Evolutionary conservation across 2,329 filamentous ascomycete species (phyloP), one percentile per base, ranked within the genome.

Genomic region (Xylaria arbuscula): DNA sequence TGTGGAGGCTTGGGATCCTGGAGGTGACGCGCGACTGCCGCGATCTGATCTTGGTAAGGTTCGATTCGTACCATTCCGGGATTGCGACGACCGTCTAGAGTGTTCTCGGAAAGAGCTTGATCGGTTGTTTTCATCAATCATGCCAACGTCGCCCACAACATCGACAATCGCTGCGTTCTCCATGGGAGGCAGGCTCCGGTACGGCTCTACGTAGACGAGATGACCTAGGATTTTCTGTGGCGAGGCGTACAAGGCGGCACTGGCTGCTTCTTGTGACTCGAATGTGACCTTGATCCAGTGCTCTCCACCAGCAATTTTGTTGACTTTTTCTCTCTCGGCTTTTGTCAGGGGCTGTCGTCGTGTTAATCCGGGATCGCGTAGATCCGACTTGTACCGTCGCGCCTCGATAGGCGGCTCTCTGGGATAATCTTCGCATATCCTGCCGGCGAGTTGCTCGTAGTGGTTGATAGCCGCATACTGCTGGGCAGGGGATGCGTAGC

Each of bases 261-360:
- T 90, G 22, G 91, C 92, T 1, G 91, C 90, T 72, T 91, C 87
- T 57, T 86, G 85, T 50, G 89, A 92, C 80, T 93, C 92, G 75
- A 93, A 94, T 0, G 92, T 94, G 64, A 94, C 85, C 79, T 94
- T 94, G 75, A 98, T 93, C 95, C 95, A 98, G 83, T 97, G 93
- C 73, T 92, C 88, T 51, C 95, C 95, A 58, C 93, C 92, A 54
- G 91, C 91, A 70, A 93, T 94, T 69, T 87, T 88, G 80, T 94
- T 93, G 76, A 95, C 93, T 78, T 94, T 92, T 62, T 87, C 85
- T 64, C 94, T 89, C 75, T 97, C 93, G 45, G 91, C 90, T 19
- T 87, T 82, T 1, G 90, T 92, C 61, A 97, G 82, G 10, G 87
- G 87, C 48, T 84, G 83, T 60, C 88, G 86, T 66, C 89, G 88